phyloP scores from a whole-genome alignment of 2,329 filamentous ascomycete species.

The Neophaeococcomyces mojaviensis region DNA sequence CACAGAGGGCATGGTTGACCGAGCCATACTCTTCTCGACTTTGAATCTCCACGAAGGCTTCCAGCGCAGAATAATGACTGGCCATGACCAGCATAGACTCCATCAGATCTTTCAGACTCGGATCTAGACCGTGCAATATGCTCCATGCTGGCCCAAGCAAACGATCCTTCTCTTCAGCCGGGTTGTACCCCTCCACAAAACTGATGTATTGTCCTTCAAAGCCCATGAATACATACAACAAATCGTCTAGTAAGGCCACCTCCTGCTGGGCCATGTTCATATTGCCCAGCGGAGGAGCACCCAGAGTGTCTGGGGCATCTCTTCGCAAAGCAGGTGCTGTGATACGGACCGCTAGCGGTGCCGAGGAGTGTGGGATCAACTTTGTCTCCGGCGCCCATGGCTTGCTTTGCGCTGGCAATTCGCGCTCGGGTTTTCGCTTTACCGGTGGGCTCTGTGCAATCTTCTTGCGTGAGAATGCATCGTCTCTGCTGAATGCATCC shows the following conservation, averaged over 20 bases:
- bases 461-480: slow-evolving; percentile 25
- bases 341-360: slow-evolving; percentile 64
- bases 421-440: slow-evolving; percentile 20
- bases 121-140: slow-evolving; percentile 76
- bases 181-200: slow-evolving; percentile 75
- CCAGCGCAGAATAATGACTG: slow-evolving; percentile 82
- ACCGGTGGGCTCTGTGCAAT: slow-evolving; percentile 24
- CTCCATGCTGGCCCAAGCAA: slow-evolving; percentile 74
- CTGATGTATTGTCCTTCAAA: slow-evolving; percentile 97
- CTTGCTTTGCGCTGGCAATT: not conserved
- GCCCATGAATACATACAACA: slow-evolving; percentile 94
- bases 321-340: slow-evolving; percentile 56
- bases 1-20: slow-evolving; percentile 91
- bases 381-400: slow-evolving; percentile 73
- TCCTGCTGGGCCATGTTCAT: slow-evolving; percentile 78
- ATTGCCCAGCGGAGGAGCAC: slow-evolving; percentile 60
- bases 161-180: slow-evolving; percentile 75
- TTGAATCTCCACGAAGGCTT: slow-evolving; percentile 89
- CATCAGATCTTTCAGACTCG: slow-evolving; percentile 80
- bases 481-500: slow-evolving; percentile 26
- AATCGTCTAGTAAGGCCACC: slow-evolving; percentile 75
- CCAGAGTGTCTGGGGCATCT: slow-evolving; percentile 60
- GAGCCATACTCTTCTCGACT: slow-evolving; percentile 87
- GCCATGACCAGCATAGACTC: slow-evolving; percentile 88
- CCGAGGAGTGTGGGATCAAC: slow-evolving; percentile 60